Conservation (phyloP, 2,329 filamentous ascomycete genomes). For the Ceratocystis huliohia region DNA sequence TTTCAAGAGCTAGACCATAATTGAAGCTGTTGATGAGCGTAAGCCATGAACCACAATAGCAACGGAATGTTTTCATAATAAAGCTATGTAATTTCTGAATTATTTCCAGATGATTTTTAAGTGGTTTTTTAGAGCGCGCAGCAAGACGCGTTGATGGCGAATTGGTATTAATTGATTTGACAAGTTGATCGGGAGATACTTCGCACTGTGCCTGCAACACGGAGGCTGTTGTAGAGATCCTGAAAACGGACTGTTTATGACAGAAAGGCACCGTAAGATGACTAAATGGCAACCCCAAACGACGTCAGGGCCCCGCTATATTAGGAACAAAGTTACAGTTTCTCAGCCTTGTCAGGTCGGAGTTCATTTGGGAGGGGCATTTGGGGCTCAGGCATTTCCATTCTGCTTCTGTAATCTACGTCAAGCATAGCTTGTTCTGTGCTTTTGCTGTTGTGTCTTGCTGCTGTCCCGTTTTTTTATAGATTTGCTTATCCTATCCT, state of each 20-base stretch:
- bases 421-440: background rate
- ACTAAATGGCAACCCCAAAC: background rate
- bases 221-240: background rate
- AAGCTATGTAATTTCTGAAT: background rate
- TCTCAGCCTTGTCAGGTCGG: background rate
- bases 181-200: background rate
- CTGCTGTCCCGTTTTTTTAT: background rate
- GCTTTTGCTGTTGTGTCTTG: background rate
- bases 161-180: background rate
- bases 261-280: background rate
- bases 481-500: background rate
- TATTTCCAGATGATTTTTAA: slow-evolving; percentile 2
- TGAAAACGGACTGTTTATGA: background rate
- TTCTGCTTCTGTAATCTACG: background rate
- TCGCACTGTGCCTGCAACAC: background rate
- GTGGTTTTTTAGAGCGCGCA: background rate
- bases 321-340: background rate
- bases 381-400: background rate
- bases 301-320: slow-evolving; percentile 5
- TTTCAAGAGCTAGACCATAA: background rate
- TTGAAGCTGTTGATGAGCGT: background rate
- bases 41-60: background rate
- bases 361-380: slow-evolving; percentile 2
- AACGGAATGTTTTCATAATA: background rate
- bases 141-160: background rate